phyloP scores from a whole-genome alignment of 345 rosid genomes.

The Pelargonium nanum region DNA sequence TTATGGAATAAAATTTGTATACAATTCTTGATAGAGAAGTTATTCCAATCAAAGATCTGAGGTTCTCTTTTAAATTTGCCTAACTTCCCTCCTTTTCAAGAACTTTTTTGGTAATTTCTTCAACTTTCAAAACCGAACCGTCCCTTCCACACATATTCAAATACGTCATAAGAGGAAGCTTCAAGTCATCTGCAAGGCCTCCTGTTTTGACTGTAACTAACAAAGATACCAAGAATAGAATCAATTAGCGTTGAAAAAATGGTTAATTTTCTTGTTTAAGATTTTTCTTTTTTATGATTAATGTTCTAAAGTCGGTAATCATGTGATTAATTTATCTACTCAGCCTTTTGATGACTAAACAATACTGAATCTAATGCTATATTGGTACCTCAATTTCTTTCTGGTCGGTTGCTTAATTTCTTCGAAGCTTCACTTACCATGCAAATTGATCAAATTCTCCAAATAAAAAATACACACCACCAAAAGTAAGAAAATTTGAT shows the following conservation, averaged over 20 bases:
- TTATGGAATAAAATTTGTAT: too few relatives aligned
- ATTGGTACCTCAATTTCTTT: too few relatives aligned
- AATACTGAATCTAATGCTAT: neutral
- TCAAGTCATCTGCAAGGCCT: slow-evolving; percentile 11
- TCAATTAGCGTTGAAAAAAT: neutral
- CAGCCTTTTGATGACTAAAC: neutral
- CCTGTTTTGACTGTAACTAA: slow-evolving; percentile 12
- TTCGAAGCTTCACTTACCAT: neutral
- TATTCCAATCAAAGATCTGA: neutral
- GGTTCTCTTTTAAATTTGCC: neutral
- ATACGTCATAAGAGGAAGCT: slow-evolving; percentile 6
- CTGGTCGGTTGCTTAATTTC: neutral
- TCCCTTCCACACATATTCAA: too few relatives aligned
- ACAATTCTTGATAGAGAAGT: neutral
- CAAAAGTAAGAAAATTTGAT: too few relatives aligned
- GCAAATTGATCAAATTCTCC: too few relatives aligned
- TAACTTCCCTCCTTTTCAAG: neutral
- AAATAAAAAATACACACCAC: too few relatives aligned
- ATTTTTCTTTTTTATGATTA: too few relatives aligned
- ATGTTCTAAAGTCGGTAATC: neutral
- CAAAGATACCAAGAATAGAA: neutral
- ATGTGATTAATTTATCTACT: neutral
- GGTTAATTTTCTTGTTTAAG: neutral
- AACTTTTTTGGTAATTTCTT: neutral
- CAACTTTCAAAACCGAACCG: neutral